Percentiles rank a stretch among this genome's conserved stretches.
phyloP scores from a whole-genome alignment of 257 asterid genomes.

The Solanum bulbocastanum region DNA sequence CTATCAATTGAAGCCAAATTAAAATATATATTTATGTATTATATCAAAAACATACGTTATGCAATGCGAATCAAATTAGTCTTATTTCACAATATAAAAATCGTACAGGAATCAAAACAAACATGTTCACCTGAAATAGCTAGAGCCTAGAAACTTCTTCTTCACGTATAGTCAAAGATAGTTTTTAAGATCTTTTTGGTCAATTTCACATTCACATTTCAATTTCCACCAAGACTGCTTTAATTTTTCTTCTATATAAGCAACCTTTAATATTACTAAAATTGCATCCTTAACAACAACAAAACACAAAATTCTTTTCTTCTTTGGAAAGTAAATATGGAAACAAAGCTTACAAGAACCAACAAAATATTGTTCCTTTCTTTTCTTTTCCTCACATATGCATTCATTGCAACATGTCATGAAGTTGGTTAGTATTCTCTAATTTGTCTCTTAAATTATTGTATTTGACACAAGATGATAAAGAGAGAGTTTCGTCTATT shows the following conservation, averaged over 20 bases:
- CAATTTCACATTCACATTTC: not conserved
- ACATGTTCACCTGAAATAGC: not conserved
- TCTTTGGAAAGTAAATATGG: not conserved
- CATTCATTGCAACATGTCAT: slow-evolving; percentile 25
- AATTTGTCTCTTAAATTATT: not conserved
- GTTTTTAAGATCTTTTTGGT: not conserved
- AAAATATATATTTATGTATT: too few relatives aligned
- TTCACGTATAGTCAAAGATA: not conserved
- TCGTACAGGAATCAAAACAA: not conserved
- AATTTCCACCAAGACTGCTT: not conserved
- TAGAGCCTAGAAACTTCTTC: not conserved
- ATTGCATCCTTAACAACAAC: not conserved
- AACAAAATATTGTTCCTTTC: slow-evolving; percentile 4
- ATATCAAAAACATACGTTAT: too few relatives aligned
- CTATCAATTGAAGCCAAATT: too few relatives aligned
- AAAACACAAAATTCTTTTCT: not conserved
- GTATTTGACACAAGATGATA: not conserved
- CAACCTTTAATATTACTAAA: not conserved
- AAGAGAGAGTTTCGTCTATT: not conserved
- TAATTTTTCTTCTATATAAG: not conserved
- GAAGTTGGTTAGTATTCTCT: slow-evolving; percentile 33
- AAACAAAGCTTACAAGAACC: not conserved
- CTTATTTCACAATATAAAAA: too few relatives aligned
- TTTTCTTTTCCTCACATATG: slow-evolving; percentile 12
- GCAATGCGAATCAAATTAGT: too few relatives aligned